Conservation (phyloP, 2,329 filamentous ascomycete species). For the Fusarium nurragi region DNA sequence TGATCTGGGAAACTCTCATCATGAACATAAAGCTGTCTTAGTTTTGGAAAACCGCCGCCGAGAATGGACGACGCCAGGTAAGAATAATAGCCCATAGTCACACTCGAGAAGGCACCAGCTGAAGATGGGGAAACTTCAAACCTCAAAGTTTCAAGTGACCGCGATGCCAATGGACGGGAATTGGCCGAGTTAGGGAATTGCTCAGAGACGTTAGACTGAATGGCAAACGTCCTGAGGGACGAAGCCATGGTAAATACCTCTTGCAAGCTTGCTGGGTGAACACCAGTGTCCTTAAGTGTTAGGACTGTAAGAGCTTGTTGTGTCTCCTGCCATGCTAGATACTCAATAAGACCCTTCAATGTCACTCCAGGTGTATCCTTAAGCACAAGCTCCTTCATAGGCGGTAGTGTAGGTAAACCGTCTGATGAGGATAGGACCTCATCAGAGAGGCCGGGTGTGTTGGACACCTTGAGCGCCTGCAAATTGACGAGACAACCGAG, state of each 20-base stretch:
- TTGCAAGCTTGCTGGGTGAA: constrained; percentile 70
- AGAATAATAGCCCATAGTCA: constrained; percentile 76
- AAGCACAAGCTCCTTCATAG: constrained; percentile 77
- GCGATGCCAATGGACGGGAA: constrained; percentile 71
- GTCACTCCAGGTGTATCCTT: constrained; percentile 78
- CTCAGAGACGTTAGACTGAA: constrained; percentile 61
- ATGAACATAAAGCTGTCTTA: constrained; percentile 84
- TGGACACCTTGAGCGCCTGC: constrained; percentile 77
- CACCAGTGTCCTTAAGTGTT: constrained; percentile 75
- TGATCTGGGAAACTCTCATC: constrained; percentile 85
- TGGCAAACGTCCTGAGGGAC: constrained; percentile 65
- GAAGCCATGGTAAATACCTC: constrained; percentile 67
- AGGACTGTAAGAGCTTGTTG: constrained; percentile 72
- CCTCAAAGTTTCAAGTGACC: constrained; percentile 75
- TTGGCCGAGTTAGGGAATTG: constrained; percentile 59
- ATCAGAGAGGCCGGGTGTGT: constrained; percentile 77
- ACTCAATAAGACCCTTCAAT: constrained; percentile 72
- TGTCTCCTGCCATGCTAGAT: constrained; percentile 70
- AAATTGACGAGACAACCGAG: constrained; percentile 73
- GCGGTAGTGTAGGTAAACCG: constrained; percentile 75
- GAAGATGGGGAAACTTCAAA: constrained; percentile 80
- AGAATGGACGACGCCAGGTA: constrained; percentile 88
- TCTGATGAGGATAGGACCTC: constrained; percentile 75
- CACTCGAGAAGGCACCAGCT: constrained; percentile 64
- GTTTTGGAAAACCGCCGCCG: constrained; percentile 75